Evolutionary conservation across 345 rosid species (phyloP).

Genomic region (Excoecaria cochinchinensis): DNA sequence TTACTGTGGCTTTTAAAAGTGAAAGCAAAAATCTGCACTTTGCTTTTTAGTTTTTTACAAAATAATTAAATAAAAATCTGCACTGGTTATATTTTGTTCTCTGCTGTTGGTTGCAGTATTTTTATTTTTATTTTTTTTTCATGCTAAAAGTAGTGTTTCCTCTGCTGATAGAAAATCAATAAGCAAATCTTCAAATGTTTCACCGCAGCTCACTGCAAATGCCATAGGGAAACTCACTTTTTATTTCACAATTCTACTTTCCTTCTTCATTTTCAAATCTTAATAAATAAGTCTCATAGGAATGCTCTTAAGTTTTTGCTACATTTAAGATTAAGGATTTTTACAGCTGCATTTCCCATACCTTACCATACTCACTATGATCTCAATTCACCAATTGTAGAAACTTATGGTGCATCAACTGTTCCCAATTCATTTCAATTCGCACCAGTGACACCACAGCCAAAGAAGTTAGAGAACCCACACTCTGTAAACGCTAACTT

Average conservation of each 20-base stretch:
- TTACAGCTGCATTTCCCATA: slow-evolving; percentile 53
- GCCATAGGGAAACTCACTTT: neutral
- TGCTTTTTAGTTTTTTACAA: too few species aligned
- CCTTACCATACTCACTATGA: slow-evolving; percentile 37
- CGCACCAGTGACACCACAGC: slow-evolving; percentile 35
- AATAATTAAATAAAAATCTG: neutral
- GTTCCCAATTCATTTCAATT: slow-evolving; percentile 32
- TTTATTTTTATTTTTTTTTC: neutral
- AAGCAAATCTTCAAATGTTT: neutral
- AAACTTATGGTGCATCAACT: slow-evolving; percentile 34
- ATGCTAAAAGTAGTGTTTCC: neutral
- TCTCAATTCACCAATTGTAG: slow-evolving; percentile 49
- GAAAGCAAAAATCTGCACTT: too few species aligned
- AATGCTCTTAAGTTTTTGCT: neutral
- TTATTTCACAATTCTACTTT: neutral
- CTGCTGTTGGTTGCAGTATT: neutral
- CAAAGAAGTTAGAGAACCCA: slow-evolving; percentile 19
- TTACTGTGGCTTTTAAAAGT: too few species aligned
- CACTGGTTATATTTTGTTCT: neutral
- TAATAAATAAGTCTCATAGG: neutral
- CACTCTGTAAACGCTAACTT: too few species aligned
- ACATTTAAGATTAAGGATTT: slow-evolving; percentile 6
- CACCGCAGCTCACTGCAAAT: neutral
- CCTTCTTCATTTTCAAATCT: neutral
- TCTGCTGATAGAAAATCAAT: neutral